Evolutionary conservation across 768 basidiomycete genomes (phyloP), one percentile per base, ranked within the genome.

Genomic region (Pleurotus eryngii): DNA sequence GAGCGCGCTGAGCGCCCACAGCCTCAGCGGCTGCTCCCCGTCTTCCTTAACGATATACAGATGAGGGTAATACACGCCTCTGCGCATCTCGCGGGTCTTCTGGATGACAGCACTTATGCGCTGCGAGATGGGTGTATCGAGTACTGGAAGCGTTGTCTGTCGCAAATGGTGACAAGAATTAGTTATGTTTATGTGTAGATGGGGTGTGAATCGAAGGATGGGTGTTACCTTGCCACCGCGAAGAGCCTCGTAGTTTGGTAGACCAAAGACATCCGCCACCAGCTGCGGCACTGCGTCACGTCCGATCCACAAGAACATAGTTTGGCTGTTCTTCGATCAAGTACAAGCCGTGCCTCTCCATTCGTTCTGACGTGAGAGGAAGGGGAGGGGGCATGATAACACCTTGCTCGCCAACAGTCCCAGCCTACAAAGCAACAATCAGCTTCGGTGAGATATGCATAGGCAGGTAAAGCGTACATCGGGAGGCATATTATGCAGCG

Each of bases 251-350:
- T 98, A 98, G 62, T 73, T 87, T 0, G 90, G 87, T 37, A 98
- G 78, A 66, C 92, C 86, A 73, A 99, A 98, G 15, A 98, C 95
- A 66, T 99, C 97, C 79, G 87, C 79, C 59, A 98, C 76, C 47
- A 98, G 83, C 67, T 95, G 90, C 8, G 95, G 92, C n/a, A 98
- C 94, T 6, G 97, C 94, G 69, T 98, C 96, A 27, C 95, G 86
- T n/a, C 97, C 97, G 49, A 99, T 85, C 89, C 93, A 98, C 48
- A 98, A 79, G 85, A 99, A 98, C 67, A 99, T 92, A 18, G 91
- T 95, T 72, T 98, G 97, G 1, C 91, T 92, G 70, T 98, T 98
- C 96, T 71, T 98, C 97, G 63, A 99, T 97, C 60, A 99, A 73
- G 84, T 89, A 98, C 55, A 99, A 78, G 57, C 97, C 97, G 65